These are phyloP conservation scores for Ampelocalamus luodianensis DNA, from an alignment of 176 grass and related monocot species.

Conservation along the genomic window DNA sequence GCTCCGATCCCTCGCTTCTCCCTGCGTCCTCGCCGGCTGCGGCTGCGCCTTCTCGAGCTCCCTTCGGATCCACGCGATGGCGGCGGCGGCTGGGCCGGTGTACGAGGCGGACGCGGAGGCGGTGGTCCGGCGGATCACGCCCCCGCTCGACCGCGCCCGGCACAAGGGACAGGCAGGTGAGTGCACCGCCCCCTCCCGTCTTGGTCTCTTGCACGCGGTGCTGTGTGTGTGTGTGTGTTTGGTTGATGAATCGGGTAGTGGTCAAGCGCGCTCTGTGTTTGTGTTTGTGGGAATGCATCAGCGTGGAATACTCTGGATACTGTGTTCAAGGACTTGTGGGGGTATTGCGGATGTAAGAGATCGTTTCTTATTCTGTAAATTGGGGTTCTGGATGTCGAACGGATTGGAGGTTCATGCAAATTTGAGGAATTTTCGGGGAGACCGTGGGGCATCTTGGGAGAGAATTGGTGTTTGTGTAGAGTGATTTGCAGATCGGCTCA, in stretches of 20 bases:
- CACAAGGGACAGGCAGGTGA: constrained; percentile 93
- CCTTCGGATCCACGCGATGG: constrained; percentile 45
- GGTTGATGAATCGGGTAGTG: too few species aligned
- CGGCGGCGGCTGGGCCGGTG: constrained; percentile 29
- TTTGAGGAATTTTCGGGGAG: background rate
- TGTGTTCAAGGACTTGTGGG: background rate
- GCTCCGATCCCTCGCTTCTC: constrained; percentile 47
- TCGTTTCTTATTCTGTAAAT: background rate
- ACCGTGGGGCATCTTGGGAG: background rate
- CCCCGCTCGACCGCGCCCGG: constrained; percentile 59
- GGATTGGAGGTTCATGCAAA: background rate
- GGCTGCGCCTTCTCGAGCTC: constrained; percentile 6
- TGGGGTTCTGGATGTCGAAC: background rate
- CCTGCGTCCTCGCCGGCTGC: background rate
- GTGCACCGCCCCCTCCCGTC: background rate
- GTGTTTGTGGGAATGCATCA: constrained; percentile 31
- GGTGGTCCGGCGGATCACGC: constrained; percentile 72
- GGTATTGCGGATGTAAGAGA: too few species aligned
- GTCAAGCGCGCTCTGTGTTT: background rate
- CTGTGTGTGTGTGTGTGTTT: background rate
- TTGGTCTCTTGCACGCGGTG: background rate
- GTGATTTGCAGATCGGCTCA: background rate
- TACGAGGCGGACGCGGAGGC: constrained; percentile 82
- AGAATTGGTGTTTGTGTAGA: background rate
- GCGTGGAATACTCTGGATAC: too few species aligned